Percentiles rank a stretch among this genome's conserved stretches.
phyloP scores from a whole-genome alignment of 208 protist species.

The Kentomonas sorsogonicus region DNA sequence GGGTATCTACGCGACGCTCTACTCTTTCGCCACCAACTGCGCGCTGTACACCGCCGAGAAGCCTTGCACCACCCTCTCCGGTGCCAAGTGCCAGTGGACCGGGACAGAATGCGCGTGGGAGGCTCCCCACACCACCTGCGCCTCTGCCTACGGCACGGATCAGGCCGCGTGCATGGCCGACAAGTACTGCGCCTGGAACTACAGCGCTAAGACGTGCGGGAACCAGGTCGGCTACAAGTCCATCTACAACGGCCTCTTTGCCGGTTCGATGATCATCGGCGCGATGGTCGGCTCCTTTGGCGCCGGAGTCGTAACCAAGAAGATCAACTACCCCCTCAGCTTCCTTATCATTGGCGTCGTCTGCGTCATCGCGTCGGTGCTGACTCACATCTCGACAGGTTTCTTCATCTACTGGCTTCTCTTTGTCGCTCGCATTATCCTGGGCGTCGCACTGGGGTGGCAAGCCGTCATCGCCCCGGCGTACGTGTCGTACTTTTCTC shows the following conservation, averaged over 20 bases:
- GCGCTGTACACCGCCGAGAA: constrained; percentile 24
- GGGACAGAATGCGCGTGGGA: constrained; percentile 21
- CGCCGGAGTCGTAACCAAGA: constrained; percentile 25
- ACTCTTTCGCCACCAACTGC: constrained; percentile 36
- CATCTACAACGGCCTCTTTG: constrained; percentile 42
- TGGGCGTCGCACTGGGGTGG: constrained; percentile 39
- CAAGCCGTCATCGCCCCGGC: constrained; percentile 27
- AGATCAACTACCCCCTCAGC: constrained; percentile 28
- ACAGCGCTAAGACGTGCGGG: constrained; percentile 19
- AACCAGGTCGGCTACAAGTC: constrained; percentile 40
- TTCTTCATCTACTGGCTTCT: constrained; percentile 39
- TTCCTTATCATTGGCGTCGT: constrained; percentile 41
- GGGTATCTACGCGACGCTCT: constrained; percentile 32
- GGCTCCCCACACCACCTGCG: constrained; percentile 27
- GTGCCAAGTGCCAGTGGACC: constrained; percentile 20
- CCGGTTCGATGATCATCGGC: constrained; percentile 57
- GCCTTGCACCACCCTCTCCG: constrained; percentile 24
- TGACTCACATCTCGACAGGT: constrained; percentile 32
- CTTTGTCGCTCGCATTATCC: constrained; percentile 41
- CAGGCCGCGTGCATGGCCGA: constrained; percentile 16
- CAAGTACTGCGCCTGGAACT: constrained; percentile 29
- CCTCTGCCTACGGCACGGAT: constrained; percentile 21
- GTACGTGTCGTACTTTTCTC: constrained; percentile 46
- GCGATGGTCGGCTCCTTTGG: constrained; percentile 37
- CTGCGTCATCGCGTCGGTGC: constrained; percentile 17